Evolutionary conservation across 1,139 yeast species (phyloP), one percentile per base, ranked within the genome.

Genomic region (Debaryomyces subglobosus): DNA sequence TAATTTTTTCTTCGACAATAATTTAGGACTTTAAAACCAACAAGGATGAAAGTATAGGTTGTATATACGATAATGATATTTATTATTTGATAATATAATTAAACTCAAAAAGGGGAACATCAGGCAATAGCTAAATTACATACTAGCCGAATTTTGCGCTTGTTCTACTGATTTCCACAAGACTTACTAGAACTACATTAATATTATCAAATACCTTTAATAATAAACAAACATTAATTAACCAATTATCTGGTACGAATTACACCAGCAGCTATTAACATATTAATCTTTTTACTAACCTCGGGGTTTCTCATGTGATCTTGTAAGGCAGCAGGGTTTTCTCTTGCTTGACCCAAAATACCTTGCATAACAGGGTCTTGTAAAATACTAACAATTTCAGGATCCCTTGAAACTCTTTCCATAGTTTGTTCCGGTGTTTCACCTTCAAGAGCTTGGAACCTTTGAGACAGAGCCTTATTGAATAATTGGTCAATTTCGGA

Each of bases 231-330:
- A 34, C 24, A 39, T 20, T 30, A 42, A 23, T 12, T 39, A 36
- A 29, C 21, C 25, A 49, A 38, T 68, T 81, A 90, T 66, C 96
- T 85, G 37, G 97, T 91, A 69, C 97, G 88, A 64, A 95, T 92
- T 50, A 95, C 90, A 66, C 99, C 99, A 29, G 99, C 97, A 49
- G 97, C 96, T 65, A 92, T 86, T 71, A 95, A 81, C 64, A 89
- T 81, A 68, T 89, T 88, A 62, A 95, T 85, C 83, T 94, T 95
- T 69, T 85, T 86, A 62, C 85, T 82, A 47, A 95, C 91, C 56
- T 85, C 96, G 33, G 99, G 98, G 72, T 94, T 95, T 78, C 83
- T 89, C 97, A 95, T 91, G 72, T 95, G 99, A 60, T 94, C 98
- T 67, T 89, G 95, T 59, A 95, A 80, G 43, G 99, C 98, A 45